These are phyloP conservation scores for Lyophyllum semitale DNA, from an alignment of 768 basidiomycete genomes.

Conservation along the genomic window DNA sequence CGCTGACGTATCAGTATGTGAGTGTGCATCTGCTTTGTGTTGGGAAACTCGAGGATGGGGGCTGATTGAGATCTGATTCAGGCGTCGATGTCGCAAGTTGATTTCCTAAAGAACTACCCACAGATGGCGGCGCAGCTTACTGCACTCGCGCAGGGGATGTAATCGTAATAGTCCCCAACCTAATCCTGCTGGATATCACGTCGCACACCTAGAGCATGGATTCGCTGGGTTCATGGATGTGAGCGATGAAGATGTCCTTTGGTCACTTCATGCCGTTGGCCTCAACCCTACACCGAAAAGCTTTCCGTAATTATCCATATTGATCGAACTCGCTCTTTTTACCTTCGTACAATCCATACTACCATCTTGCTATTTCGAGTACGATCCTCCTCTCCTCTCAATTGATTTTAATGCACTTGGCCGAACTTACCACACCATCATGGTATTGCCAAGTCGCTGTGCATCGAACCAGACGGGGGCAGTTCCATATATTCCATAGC, in stretches of 20 bases:
- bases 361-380: neutral
- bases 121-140: conserved; percentile 74
- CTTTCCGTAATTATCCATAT: neutral
- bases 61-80: conserved; percentile 27
- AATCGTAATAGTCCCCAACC: neutral
- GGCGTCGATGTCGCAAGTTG: conserved; percentile 81
- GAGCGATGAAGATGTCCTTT: neutral
- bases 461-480: no score
- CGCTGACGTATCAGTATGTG: conserved; percentile 79
- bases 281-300: neutral
- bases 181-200: neutral
- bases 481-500: no score
- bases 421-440: no score
- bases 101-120: conserved; percentile 84
- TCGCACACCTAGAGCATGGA: neutral
- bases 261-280: neutral
- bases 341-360: conserved; percentile 8
- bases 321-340: neutral
- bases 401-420: neutral
- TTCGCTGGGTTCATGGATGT: neutral
- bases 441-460: no score
- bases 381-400: conserved; percentile 9
- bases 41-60: conserved; percentile 1
- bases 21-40: conserved; percentile 25
- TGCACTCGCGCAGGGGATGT: conserved; percentile 37